These are phyloP conservation scores for Paracorniculantispora psalliotae DNA, from an alignment of 2,329 filamentous ascomycete genomes.

Conservation along the genomic window DNA sequence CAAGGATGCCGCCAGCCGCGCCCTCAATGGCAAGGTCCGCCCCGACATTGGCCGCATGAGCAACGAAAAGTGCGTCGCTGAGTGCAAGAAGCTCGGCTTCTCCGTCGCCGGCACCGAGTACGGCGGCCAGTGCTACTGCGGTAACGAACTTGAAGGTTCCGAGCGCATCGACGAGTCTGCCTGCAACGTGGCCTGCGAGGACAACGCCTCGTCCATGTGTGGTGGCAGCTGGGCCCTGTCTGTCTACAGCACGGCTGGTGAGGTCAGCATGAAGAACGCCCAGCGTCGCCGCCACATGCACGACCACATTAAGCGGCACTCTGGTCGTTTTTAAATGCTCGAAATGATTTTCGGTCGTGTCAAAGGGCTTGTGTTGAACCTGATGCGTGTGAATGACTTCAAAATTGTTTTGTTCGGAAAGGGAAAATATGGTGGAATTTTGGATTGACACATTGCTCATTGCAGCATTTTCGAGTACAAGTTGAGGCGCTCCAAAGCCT, in stretches of 20 bases:
- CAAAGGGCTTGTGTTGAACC: neutral
- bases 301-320: constrained; percentile 32
- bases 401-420: neutral
- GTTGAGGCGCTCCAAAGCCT: neutral
- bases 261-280: constrained; percentile 23
- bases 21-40: constrained; percentile 34
- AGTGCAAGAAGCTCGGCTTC: constrained; percentile 40
- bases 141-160: constrained; percentile 29
- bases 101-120: constrained; percentile 47
- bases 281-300: constrained; percentile 33
- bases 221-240: constrained; percentile 44
- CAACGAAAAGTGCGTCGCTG: constrained; percentile 42
- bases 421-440: neutral
- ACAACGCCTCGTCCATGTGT: constrained; percentile 43
- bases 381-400: neutral
- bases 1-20: constrained; percentile 32
- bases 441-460: neutral
- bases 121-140: constrained; percentile 50
- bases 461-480: neutral
- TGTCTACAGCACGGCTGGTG: constrained; percentile 37
- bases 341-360: neutral
- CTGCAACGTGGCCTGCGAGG: constrained; percentile 47
- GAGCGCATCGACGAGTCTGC: constrained; percentile 37
- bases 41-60: constrained; percentile 38
- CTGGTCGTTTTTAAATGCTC: constrained; percentile 18